Evolutionary conservation across 2,329 filamentous ascomycete genomes (phyloP).

Genomic region (Sporothrix variecibatus): DNA sequence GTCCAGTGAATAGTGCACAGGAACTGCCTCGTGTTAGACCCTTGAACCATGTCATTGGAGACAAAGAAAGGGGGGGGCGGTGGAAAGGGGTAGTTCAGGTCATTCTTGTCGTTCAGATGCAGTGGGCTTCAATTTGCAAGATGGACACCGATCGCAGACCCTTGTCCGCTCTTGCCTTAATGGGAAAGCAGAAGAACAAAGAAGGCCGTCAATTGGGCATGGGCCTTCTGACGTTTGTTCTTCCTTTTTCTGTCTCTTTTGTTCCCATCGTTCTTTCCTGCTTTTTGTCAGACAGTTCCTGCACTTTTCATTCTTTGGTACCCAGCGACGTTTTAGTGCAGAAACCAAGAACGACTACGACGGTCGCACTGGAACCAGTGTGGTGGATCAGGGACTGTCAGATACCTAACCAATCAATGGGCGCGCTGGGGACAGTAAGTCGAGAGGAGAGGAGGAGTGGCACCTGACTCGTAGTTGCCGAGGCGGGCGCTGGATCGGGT

Average conservation of each 20-base stretch:
- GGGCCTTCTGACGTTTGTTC: background rate
- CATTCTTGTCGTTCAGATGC: background rate
- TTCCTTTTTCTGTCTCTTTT: background rate
- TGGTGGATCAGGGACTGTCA: conserved; percentile 15
- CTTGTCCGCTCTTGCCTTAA: conserved; percentile 22
- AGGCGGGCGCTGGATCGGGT: conserved; percentile 21
- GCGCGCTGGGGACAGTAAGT: background rate
- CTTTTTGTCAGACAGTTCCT: background rate
- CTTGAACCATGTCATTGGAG: conserved; percentile 46
- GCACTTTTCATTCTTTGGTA: background rate
- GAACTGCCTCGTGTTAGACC: conserved; percentile 36
- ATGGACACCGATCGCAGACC: conserved; percentile 14
- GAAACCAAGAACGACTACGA: background rate
- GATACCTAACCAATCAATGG: conserved; percentile 20
- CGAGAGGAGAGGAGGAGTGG: background rate
- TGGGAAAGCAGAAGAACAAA: conserved; percentile 24
- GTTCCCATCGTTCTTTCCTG: background rate
- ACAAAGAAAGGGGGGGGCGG: conserved; percentile 29
- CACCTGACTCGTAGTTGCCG: conserved; percentile 6
- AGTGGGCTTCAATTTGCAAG: background rate
- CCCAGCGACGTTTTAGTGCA: conserved; percentile 11
- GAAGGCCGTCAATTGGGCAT: background rate
- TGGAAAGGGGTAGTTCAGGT: conserved; percentile 22
- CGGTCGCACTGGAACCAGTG: conserved; percentile 11
- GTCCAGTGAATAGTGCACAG: conserved; percentile 8